A percentile compares a stretch with the other conserved stretches of the same genome.
Conservation (phyloP, 2,329 filamentous ascomycete species). For the Xylaria sp. region DNA sequence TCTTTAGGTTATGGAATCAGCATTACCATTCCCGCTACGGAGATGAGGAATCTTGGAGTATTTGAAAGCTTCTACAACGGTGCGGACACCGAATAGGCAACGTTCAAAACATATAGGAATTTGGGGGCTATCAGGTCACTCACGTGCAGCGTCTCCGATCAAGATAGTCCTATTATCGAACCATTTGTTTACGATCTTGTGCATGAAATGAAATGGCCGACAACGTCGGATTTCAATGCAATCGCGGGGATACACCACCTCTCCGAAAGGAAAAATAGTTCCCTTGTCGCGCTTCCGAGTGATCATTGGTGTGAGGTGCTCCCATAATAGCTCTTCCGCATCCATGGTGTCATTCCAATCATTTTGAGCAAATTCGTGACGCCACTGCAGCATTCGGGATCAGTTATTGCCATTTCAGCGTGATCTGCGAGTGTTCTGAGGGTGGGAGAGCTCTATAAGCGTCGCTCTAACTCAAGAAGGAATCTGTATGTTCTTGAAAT, state of each 20-base stretch:
- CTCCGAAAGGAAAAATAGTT: constrained; percentile 27
- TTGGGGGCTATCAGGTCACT: neutral
- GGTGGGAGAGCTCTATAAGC: too few relatives aligned
- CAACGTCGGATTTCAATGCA: constrained; percentile 54
- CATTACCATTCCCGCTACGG: neutral
- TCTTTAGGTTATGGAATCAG: neutral
- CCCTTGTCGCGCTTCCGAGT: constrained; percentile 41
- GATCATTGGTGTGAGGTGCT: constrained; percentile 38
- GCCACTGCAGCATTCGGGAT: too few relatives aligned
- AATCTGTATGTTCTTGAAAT: too few relatives aligned
- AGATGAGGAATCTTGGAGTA: neutral
- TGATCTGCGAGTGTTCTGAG: too few relatives aligned
- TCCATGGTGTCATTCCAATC: constrained; percentile 40
- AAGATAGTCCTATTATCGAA: constrained; percentile 48
- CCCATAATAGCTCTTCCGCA: constrained; percentile 41
- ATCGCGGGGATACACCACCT: constrained; percentile 48
- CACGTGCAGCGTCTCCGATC: constrained; percentile 55
- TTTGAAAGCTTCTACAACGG: neutral
- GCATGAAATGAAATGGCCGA: constrained; percentile 52
- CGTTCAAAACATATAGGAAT: neutral
- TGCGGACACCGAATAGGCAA: neutral
- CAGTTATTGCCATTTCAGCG: too few relatives aligned
- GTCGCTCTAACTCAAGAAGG: too few relatives aligned
- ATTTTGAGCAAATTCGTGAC: constrained; percentile 47
- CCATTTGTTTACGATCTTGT: constrained; percentile 55